Conservation (phyloP, 1,284 basidiomycete species). For the Fomitopsis schrenkii region DNA sequence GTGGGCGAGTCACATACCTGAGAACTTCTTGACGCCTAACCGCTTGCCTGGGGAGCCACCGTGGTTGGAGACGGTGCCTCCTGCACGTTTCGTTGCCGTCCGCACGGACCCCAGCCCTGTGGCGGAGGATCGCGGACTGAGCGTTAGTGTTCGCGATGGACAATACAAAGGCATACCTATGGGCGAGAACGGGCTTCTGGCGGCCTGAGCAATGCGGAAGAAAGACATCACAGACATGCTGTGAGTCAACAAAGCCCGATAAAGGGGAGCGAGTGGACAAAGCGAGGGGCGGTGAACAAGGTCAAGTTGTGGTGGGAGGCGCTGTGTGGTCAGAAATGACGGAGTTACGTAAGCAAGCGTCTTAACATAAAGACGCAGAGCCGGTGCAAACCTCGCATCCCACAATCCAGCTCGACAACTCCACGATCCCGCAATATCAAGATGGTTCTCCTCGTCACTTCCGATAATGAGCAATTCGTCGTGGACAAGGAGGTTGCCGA, state of each 20-base stretch:
- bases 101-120: constrained; percentile 61
- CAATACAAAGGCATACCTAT: constrained; percentile 23
- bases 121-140: not conserved
- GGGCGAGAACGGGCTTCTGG: not conserved
- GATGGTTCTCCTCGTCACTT: constrained; percentile 84
- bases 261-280: not conserved
- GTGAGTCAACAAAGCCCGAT: not conserved
- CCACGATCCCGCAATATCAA: constrained; percentile 16
- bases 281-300: not conserved
- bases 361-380: constrained; percentile 2
- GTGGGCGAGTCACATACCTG: constrained; percentile 49
- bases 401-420: constrained; percentile 10
- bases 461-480: constrained; percentile 93
- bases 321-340: not conserved
- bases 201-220: not conserved
- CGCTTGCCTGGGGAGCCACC: constrained; percentile 89
- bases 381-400: constrained; percentile 4
- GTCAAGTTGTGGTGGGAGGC: not conserved
- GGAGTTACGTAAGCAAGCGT: not conserved
- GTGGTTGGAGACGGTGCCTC: constrained; percentile 88
- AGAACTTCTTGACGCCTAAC: constrained; percentile 91
- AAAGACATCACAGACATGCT: not conserved
- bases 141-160: not conserved
- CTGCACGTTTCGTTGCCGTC: constrained; percentile 92
- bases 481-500: constrained; percentile 95